Percentiles rank a stretch among this genome's conserved stretches.
Conservation (phyloP, 139 green algal genomes). For the Tetradesmus obliquus region DNA sequence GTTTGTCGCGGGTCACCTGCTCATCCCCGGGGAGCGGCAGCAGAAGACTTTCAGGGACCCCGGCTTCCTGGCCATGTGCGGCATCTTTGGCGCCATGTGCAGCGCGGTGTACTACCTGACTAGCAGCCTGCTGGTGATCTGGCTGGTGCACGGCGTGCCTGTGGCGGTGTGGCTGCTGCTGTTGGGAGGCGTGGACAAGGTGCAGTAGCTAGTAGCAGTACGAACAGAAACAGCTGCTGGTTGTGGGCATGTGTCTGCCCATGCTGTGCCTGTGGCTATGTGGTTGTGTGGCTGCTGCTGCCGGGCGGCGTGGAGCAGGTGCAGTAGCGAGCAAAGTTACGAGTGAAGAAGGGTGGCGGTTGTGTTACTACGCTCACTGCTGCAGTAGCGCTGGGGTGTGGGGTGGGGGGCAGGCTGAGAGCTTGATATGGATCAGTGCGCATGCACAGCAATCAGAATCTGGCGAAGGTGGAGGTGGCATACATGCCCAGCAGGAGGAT, state of each 20-base stretch:
- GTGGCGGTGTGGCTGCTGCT: constrained; percentile 37
- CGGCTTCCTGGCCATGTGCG: constrained; percentile 14
- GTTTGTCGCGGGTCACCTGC: constrained; percentile 26
- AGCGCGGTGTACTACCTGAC: constrained; percentile 39
- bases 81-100: constrained; percentile 23
- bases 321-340: too few species aligned
- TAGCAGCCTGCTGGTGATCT: constrained; percentile 12
- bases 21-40: constrained; percentile 16
- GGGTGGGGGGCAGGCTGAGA: too few species aligned
- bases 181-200: constrained; percentile 19
- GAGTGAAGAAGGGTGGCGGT: too few species aligned
- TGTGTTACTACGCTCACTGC: too few species aligned
- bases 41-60: constrained; percentile 18
- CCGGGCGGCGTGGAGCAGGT: background rate
- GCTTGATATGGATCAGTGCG: too few species aligned
- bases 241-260: too few species aligned
- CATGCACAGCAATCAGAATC: too few species aligned
- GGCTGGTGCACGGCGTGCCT: constrained; percentile 39
- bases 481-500: too few species aligned
- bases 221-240: background rate
- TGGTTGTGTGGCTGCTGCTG: too few species aligned
- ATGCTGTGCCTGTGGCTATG: too few species aligned
- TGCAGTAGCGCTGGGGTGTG: too few species aligned
- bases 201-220: background rate
- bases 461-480: too few species aligned